Evolutionary conservation across 176 grass and related monocot genomes (phyloP), one percentile per base, ranked within the genome.

Genomic region (Raddia guianensis): DNA sequence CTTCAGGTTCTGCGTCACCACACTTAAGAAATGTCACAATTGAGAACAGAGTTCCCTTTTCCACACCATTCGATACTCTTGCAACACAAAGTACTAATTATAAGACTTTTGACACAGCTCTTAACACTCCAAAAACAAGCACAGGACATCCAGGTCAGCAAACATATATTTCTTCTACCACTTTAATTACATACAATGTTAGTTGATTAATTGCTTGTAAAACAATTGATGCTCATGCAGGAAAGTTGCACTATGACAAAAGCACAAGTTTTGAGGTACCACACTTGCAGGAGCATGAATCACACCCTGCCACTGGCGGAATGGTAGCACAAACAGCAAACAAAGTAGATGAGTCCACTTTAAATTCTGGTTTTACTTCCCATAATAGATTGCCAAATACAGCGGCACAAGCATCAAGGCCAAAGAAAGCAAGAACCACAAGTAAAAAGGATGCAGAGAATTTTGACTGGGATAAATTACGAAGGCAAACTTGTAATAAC

Each of bases 401-500:
- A 66, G 43, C 14, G 64, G 52, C 64, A 45, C 43, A 70, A 64
- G 63, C 80, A 80, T 68, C 76, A 81, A 89, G n/a, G 60, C 57
- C 59, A 81, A 91, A 90, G 76, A 84, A 81, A 70, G 70, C 44
- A 76, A 86, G 82, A 54, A 66, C 68, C 3, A 4, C 73, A 72
- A 91, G 49, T 68, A 80, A 83, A 87, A 90, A 80, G 69, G 78
- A 85, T 7, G 57, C 32, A 5, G 87, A 89, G 16, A 85, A 75
- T 59, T 84, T 84, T 77, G 96, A 93, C 63, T 99, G 96, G 96
- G 96, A 99, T 63, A 89, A 55, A 70, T 80, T 93, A 59, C 87
- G 96, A 50, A 89, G 73, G 70, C 32, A 59, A 19, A 64, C 52
- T 70, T 70, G 15, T 80, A 33, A 10, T 8, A 77, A 84, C 10